Evolutionary conservation across 306 rosid genomes (phyloP), one percentile per base, ranked within the genome.

Genomic region (Fagus sylvatica): DNA sequence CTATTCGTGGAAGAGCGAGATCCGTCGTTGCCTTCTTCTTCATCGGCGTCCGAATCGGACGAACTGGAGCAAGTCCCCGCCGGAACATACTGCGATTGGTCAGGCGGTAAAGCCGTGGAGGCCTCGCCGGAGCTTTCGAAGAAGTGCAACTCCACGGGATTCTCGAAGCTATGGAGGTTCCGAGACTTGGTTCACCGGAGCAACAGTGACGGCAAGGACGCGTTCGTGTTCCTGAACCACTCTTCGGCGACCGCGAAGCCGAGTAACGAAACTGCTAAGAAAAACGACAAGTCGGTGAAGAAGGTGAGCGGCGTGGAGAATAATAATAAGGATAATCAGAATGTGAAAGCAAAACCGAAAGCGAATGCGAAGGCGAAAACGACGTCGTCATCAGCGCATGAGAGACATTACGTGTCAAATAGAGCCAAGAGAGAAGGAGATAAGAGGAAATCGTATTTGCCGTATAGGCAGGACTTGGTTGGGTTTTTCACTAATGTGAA

Each of bases 101-200:
- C 89, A 0, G 81, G 83, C 13, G 76, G 79, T 13, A 40, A 81
- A 71, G 75, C 83, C n/a, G 78, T 16, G 89, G 85, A 81, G 54
- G 36, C 83, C 11, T 67, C 86, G 61, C 81, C 78, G 74, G 85
- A 72, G 81, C 73, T 84, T 16, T 55, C 76, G 40, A 82, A 86
- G 81, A 92, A 94, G 84, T 88, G 98, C 80, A 85, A 89, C 67
- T 95, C 98, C 12, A 92, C 98, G 0, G 98, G 98, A 1, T 88
- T 87, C 67, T 92, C 96, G 0, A 92, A 83, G 86, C 66, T 92
- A 2, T 89, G 98, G 98, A 87, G 85, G 72, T 66, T 92, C 64
- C 77, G 93, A 1, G 98, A 92, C 9, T 53, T 77, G 78, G 90
- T 87, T 64, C 77, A 76, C 0, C 88, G 96, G 62, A 85, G 98